Conservation (phyloP, 176 grass and related monocot genomes). For the Musa schizocarpa region DNA sequence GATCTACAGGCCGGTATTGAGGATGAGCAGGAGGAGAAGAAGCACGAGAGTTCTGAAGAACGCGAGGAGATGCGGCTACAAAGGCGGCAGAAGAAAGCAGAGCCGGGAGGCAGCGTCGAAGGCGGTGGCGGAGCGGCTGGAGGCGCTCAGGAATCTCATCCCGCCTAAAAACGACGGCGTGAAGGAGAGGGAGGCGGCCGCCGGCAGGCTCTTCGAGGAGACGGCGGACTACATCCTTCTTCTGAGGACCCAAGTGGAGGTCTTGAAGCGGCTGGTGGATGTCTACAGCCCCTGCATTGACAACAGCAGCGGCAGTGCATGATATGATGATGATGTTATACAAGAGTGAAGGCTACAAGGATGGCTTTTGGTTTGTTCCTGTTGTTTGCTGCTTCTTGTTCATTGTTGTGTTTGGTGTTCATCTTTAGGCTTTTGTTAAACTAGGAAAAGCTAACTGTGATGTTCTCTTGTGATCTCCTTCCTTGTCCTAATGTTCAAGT, state of each 20-base stretch:
- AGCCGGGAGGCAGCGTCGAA: neutral
- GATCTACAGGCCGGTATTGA: neutral
- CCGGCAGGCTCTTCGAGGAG: slow-evolving; percentile 10
- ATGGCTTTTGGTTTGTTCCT: neutral
- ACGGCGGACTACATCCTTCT: slow-evolving; percentile 16
- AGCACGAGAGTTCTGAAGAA: neutral
- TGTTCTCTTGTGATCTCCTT: too few relatives aligned
- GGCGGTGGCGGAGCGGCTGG: slow-evolving; percentile 7
- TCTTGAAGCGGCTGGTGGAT: slow-evolving; percentile 11
- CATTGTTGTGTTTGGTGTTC: too few relatives aligned
- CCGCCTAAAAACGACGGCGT: neutral
- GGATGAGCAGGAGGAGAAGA: neutral
- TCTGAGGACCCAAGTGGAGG: slow-evolving; percentile 3
- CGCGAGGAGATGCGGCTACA: neutral
- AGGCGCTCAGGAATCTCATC: slow-evolving; percentile 14
- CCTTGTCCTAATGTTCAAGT: too few relatives aligned
- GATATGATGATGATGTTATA: neutral
- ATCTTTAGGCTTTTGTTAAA: too few relatives aligned
- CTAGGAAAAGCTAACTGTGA: too few relatives aligned
- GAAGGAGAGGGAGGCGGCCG: neutral
- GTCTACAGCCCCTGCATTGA: neutral
- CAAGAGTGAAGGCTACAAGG: neutral
- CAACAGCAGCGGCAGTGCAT: too few relatives aligned
- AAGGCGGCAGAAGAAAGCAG: neutral
- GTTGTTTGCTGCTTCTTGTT: neutral